Conservation (phyloP, 2,329 filamentous ascomycete genomes). For the Didymella keratinophila region DNA sequence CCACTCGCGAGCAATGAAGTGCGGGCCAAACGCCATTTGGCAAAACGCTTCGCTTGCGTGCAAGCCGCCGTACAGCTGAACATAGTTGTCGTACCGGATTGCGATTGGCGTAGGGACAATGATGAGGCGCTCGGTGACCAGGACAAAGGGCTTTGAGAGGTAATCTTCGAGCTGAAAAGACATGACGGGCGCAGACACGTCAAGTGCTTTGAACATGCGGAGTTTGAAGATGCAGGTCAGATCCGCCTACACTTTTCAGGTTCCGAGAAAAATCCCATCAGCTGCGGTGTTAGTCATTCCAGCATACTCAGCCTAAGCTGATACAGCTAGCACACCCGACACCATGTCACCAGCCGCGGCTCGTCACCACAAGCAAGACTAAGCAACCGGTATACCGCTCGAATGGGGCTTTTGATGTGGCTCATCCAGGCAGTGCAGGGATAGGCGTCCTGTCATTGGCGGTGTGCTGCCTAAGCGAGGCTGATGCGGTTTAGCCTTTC, state of each 20-base stretch:
- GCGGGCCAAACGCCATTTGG: conserved; percentile 23
- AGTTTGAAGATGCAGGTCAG: neutral
- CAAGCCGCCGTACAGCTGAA: conserved; percentile 18
- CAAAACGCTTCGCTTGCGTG: conserved; percentile 23
- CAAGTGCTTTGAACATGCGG: neutral
- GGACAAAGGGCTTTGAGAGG: conserved; percentile 15
- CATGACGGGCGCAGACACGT: conserved; percentile 3
- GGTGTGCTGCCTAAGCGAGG: conserved; percentile 5
- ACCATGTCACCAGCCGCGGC: conserved; percentile 4
- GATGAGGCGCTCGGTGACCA: conserved; percentile 19
- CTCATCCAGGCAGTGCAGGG: conserved; percentile 14
- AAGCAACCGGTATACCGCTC: neutral
- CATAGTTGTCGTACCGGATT: conserved; percentile 8
- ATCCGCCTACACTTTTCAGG: neutral
- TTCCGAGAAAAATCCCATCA: neutral
- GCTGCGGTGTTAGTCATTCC: conserved; percentile 1
- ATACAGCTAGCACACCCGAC: neutral
- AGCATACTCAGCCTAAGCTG: neutral
- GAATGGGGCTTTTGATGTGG: conserved; percentile 3
- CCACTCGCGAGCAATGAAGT: conserved; percentile 14
- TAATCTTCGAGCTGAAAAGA: conserved; percentile 4
- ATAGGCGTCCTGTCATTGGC: neutral
- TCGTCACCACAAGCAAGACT: conserved; percentile 3
- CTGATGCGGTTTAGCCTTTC: conserved; percentile 1
- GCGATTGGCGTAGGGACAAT: conserved; percentile 23